Conservation (phyloP, 345 rosid species). For the Garcia nutans region DNA sequence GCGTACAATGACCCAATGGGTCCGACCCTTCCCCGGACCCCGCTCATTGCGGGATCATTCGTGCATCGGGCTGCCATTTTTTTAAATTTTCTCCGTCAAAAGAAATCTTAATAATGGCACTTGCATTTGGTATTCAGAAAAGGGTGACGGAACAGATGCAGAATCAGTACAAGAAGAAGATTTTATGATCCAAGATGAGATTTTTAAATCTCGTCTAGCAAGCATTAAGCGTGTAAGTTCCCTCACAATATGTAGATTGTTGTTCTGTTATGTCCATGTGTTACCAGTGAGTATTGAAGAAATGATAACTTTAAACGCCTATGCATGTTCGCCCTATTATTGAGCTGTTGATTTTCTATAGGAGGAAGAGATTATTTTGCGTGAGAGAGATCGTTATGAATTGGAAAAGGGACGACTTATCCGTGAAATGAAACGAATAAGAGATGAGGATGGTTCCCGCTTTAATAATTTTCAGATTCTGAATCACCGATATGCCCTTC, state of each 20-base stretch:
- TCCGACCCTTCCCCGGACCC: no score
- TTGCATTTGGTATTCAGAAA: conserved; percentile 56
- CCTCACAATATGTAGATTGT: conserved; percentile 15
- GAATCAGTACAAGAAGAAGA: conserved; percentile 84
- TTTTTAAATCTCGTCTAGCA: conserved; percentile 86
- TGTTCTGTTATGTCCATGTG: conserved; percentile 9
- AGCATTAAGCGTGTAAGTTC: conserved; percentile 92
- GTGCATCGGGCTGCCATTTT: no score
- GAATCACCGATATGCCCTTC: conserved; percentile 79
- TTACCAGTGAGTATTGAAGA: background rate
- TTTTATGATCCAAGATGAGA: conserved; percentile 82
- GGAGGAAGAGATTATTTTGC: conserved; percentile 90
- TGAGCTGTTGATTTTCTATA: conserved; percentile 32
- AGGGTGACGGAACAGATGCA: conserved; percentile 72
- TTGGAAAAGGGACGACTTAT: conserved; percentile 95
- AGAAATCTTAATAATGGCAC: background rate
- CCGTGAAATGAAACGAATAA: conserved; percentile 94
- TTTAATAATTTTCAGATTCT: conserved; percentile 95
- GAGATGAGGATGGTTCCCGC: conserved; percentile 99
- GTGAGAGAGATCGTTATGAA: conserved; percentile 97
- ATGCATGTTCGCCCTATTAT: background rate
- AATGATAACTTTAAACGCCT: background rate
- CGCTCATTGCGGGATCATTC: no score
- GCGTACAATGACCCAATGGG: no score
- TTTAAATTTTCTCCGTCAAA: no score